These are phyloP conservation scores for Hanseniaspora lindneri DNA, from an alignment of 805 yeast genomes.

Conservation along the genomic window DNA sequence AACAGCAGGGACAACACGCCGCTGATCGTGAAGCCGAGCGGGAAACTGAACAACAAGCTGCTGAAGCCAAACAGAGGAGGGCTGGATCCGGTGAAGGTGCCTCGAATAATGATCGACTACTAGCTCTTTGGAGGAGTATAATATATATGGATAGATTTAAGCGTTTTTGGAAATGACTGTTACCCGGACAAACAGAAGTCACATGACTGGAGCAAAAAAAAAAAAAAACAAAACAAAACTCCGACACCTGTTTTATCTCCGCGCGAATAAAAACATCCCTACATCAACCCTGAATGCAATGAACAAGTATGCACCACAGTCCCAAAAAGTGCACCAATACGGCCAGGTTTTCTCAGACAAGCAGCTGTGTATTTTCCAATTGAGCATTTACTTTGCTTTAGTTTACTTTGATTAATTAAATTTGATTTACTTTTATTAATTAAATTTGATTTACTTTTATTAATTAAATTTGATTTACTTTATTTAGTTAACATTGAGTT, in stretches of 20 bases:
- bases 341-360: too few species aligned
- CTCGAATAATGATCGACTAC: slow-evolving; percentile 8
- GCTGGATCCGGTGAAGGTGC: slow-evolving; percentile 9
- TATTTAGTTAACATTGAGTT: too few species aligned
- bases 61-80: slow-evolving; percentile 14
- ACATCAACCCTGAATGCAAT: too few species aligned
- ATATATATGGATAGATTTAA: not conserved
- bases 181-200: slow-evolving; percentile 3
- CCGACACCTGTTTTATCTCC: not conserved
- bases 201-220: not conserved
- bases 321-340: too few species aligned
- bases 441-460: too few species aligned
- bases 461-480: too few species aligned
- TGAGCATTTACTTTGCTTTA: too few species aligned
- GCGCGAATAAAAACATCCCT: not conserved
- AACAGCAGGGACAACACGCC: not conserved
- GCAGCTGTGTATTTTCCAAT: too few species aligned
- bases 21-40: slow-evolving; percentile 9
- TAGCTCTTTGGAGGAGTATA: not conserved
- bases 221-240: not conserved
- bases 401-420: too few species aligned
- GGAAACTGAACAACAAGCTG: slow-evolving; percentile 9
- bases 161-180: not conserved
- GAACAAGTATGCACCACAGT: too few species aligned
- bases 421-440: too few species aligned